Percentiles rank a stretch among this genome's conserved stretches.
Evolutionary conservation across 2,329 filamentous ascomycete genomes (phyloP).

Genomic region (Plectosphaerella sp.): DNA sequence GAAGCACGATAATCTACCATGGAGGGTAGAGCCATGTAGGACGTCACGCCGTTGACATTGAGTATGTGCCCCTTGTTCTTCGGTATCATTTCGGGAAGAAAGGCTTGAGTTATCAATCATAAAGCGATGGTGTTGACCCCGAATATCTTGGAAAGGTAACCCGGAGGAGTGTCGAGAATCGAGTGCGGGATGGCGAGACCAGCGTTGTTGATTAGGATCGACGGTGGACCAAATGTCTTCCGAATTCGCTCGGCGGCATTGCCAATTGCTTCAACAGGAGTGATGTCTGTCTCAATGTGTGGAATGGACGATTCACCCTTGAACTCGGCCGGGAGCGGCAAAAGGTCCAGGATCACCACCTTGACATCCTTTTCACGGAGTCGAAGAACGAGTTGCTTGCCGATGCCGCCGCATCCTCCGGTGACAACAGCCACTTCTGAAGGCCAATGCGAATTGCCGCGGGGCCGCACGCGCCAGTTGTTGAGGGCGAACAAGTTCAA

Average conservation of each 20-base stretch:
- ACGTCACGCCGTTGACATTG: slow-evolving; percentile 52
- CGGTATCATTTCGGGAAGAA: slow-evolving; percentile 51
- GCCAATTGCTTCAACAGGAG: neutral
- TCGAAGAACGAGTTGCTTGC: neutral
- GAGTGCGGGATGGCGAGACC: slow-evolving; percentile 36
- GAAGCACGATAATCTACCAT: slow-evolving; percentile 55
- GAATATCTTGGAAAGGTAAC: slow-evolving; percentile 49
- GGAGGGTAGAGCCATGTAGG: slow-evolving; percentile 43
- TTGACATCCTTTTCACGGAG: neutral
- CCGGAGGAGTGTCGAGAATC: slow-evolving; percentile 44
- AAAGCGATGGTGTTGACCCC: slow-evolving; percentile 54
- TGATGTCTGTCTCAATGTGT: neutral
- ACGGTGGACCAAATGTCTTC: neutral
- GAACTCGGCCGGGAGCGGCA: neutral
- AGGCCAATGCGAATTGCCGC: neutral
- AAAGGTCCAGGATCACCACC: neutral
- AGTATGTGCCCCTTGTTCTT: slow-evolving; percentile 58
- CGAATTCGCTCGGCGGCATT: neutral
- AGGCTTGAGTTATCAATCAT: slow-evolving; percentile 52
- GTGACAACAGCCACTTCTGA: neutral
- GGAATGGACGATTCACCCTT: neutral
- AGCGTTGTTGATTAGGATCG: too few species aligned
- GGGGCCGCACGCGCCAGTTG: neutral
- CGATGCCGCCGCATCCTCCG: slow-evolving; percentile 1
- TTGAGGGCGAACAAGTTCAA: neutral